phyloP scores from a whole-genome alignment of 2,329 filamentous ascomycete genomes.

The Cladophialophora exuberans region DNA sequence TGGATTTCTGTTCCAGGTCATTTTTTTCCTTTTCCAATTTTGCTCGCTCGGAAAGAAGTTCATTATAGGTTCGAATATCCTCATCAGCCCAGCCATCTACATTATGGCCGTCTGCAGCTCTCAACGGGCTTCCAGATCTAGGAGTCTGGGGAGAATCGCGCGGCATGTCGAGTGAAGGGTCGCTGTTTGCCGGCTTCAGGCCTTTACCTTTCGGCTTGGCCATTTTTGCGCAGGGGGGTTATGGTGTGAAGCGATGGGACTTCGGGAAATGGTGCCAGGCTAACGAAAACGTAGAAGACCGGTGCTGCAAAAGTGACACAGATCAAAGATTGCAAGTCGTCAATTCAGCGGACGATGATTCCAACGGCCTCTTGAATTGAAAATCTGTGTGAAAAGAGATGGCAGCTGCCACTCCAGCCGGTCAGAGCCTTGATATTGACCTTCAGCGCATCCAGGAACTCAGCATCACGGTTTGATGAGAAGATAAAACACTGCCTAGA shows the following conservation, averaged over 20 bases:
- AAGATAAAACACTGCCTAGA: slow-evolving; percentile 19
- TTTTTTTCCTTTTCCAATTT: slow-evolving; percentile 32
- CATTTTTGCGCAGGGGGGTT: slow-evolving; percentile 11
- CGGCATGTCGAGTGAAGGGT: slow-evolving; percentile 6
- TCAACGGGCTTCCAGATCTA: slow-evolving; percentile 8
- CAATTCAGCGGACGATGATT: slow-evolving; percentile 7
- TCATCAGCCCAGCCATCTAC: slow-evolving; percentile 32
- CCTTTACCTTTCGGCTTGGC: slow-evolving; percentile 27
- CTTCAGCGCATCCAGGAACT: slow-evolving; percentile 20
- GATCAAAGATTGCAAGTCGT: slow-evolving; percentile 1
- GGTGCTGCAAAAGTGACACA: neutral
- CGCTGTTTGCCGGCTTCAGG: slow-evolving; percentile 8
- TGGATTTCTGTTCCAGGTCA: slow-evolving; percentile 30
- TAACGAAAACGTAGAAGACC: neutral
- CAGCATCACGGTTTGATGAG: slow-evolving; percentile 23
- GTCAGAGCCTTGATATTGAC: slow-evolving; percentile 16
- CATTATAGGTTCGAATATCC: slow-evolving; percentile 32
- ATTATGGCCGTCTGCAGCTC: slow-evolving; percentile 30
- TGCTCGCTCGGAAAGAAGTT: slow-evolving; percentile 30
- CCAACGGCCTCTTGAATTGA: slow-evolving; percentile 3
- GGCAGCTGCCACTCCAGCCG: slow-evolving; percentile 18
- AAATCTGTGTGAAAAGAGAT: slow-evolving; percentile 12
- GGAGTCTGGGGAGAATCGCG: neutral
- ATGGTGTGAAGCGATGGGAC: neutral
- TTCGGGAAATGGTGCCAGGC: neutral